Evolutionary conservation across 305 asterid genomes (phyloP).

Genomic region (Rubia occidens): DNA sequence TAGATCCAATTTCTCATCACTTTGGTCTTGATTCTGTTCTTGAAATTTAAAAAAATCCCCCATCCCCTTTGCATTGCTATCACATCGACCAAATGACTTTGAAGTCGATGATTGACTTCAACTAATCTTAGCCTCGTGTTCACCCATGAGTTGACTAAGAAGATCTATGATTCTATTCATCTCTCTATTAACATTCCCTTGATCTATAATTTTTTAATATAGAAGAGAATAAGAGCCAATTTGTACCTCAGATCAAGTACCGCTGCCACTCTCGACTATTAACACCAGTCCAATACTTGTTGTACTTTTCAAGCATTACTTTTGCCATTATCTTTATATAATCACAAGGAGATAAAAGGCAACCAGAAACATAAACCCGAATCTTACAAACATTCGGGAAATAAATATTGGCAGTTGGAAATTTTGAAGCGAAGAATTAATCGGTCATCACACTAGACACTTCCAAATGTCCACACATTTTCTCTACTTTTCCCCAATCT

Average conservation of each 20-base stretch:
- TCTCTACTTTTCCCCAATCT: background rate
- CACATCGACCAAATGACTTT: background rate
- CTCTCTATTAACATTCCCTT: background rate
- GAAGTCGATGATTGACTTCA: background rate
- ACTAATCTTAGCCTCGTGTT: background rate
- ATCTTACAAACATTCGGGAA: background rate
- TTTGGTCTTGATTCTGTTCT: too few species aligned
- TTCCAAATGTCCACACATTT: background rate
- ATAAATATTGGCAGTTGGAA: background rate
- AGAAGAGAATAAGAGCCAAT: background rate
- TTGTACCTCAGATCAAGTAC: background rate
- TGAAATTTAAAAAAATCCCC: too few species aligned
- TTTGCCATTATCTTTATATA: background rate
- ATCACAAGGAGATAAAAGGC: background rate
- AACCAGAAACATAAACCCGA: background rate
- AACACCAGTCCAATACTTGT: background rate
- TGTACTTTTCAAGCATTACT: background rate
- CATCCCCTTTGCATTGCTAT: background rate
- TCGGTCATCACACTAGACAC: background rate
- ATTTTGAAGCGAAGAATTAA: background rate
- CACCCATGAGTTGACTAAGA: background rate
- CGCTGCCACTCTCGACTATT: background rate
- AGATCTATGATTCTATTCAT: too few species aligned
- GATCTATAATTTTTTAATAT: too few species aligned
- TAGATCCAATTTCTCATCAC: too few species aligned